phyloP scores from a whole-genome alignment of 2,329 filamentous ascomycete species.

The Monosporascus sp. region DNA sequence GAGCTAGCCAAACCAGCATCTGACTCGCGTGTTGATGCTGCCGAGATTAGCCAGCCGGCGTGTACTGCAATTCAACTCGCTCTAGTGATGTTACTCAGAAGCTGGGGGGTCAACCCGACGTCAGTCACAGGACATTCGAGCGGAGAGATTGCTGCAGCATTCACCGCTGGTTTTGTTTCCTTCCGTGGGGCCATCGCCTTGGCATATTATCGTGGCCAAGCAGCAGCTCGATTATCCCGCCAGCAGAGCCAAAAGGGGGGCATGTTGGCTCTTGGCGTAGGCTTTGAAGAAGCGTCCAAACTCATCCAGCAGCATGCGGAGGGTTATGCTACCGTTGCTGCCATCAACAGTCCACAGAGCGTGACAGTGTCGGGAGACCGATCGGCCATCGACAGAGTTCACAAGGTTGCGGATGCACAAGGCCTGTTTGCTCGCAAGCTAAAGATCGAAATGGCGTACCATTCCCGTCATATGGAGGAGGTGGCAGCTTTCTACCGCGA shows the following conservation, averaged over 20 bases:
- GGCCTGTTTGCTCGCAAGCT: conserved; percentile 25
- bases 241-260: conserved; percentile 8
- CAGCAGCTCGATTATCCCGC: conserved; percentile 2
- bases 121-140: conserved; percentile 26
- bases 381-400: conserved; percentile 16
- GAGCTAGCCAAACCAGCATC: conserved; percentile 17
- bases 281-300: conserved; percentile 1
- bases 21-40: conserved; percentile 18
- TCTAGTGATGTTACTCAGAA: conserved; percentile 25
- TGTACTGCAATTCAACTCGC: conserved; percentile 34
- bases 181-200: conserved; percentile 18
- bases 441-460: conserved; percentile 30
- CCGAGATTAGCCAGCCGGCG: conserved; percentile 27
- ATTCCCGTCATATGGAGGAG: conserved; percentile 28
- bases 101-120: conserved; percentile 19
- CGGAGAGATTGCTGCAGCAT: conserved; percentile 31
- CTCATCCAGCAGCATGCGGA: conserved; percentile 2
- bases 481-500: conserved; percentile 17
- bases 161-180: conserved; percentile 20
- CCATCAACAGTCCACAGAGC: conserved; percentile 16
- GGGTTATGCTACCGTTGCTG: conserved; percentile 6
- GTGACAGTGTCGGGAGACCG: conserved; percentile 27
- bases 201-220: conserved; percentile 22
- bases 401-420: conserved; percentile 3
- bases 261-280: conserved; percentile 18